phyloP scores from a whole-genome alignment of 805 yeast species.

The Candida koratica region DNA sequence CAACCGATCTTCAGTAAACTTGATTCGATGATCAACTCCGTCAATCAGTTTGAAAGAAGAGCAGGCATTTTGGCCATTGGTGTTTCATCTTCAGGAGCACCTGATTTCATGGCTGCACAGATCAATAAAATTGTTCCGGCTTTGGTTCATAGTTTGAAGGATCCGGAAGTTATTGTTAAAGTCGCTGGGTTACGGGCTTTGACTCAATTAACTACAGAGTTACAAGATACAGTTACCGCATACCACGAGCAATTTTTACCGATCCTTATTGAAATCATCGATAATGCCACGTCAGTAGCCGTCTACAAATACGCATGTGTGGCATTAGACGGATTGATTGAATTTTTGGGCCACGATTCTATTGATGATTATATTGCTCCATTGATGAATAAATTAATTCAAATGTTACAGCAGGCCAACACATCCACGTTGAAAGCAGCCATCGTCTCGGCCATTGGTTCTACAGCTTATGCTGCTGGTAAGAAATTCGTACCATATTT shows the following conservation, averaged over 20 bases:
- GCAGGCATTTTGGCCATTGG: conserved; percentile 82
- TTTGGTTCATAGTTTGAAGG: conserved; percentile 73
- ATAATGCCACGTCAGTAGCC: conserved; percentile 74
- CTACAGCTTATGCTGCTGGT: conserved; percentile 95
- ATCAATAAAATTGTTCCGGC: conserved; percentile 69
- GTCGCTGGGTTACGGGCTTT: conserved; percentile 84
- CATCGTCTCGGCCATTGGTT: conserved; percentile 92
- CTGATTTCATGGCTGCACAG: conserved; percentile 81
- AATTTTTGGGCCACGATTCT: conserved; percentile 84
- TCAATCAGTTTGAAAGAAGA: conserved; percentile 76
- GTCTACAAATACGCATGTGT: conserved; percentile 87
- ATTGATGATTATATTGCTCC: conserved; percentile 79
- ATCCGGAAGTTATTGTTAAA: conserved; percentile 67
- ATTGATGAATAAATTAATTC: conserved; percentile 83
- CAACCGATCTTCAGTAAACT: conserved; percentile 69
- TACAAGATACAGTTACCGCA: conserved; percentile 80
- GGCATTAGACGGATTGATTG: conserved; percentile 88
- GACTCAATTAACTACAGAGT: conserved; percentile 71
- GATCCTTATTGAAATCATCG: conserved; percentile 80
- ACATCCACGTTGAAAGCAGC: conserved; percentile 73
- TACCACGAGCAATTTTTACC: conserved; percentile 82
- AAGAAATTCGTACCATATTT: conserved; percentile 83
- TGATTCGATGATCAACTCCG: conserved; percentile 48
- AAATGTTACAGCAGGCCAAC: conserved; percentile 72
- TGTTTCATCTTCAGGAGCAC: conserved; percentile 86